These are phyloP conservation scores for Handroanthus guayacan DNA, from an alignment of 257 asterid species.

Conservation along the genomic window DNA sequence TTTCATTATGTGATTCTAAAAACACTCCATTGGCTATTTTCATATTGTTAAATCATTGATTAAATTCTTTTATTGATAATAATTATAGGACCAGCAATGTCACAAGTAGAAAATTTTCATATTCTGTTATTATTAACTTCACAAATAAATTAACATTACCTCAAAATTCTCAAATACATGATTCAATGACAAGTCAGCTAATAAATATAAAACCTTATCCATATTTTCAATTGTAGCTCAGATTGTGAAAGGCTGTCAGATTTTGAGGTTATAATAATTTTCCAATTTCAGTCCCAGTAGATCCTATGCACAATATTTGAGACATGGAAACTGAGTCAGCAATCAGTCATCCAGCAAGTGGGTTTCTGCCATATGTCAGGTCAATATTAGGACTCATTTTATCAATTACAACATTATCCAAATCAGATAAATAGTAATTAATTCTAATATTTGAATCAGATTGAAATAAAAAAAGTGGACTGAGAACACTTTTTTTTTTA, in stretches of 20 bases:
- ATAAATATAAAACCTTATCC: constrained; percentile 42
- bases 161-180: background rate
- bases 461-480: background rate
- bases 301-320: background rate
- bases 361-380: constrained; percentile 40
- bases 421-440: background rate
- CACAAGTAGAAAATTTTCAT: too few species aligned
- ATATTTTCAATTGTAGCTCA: constrained; percentile 23
- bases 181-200: constrained; percentile 18
- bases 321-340: constrained; percentile 52
- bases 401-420: background rate
- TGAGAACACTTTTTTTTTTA: too few species aligned
- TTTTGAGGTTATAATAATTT: constrained; percentile 25
- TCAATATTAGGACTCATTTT: background rate
- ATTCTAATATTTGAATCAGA: background rate
- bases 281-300: background rate
- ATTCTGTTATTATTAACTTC: too few species aligned
- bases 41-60: too few species aligned
- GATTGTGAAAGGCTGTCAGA: background rate
- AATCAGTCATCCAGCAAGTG: constrained; percentile 33
- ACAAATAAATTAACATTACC: background rate
- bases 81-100: too few species aligned
- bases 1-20: too few species aligned
- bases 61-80: too few species aligned
- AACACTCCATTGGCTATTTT: too few species aligned